Conservation (phyloP, 129 eudicot species). For the Erigeron canadensis region DNA sequence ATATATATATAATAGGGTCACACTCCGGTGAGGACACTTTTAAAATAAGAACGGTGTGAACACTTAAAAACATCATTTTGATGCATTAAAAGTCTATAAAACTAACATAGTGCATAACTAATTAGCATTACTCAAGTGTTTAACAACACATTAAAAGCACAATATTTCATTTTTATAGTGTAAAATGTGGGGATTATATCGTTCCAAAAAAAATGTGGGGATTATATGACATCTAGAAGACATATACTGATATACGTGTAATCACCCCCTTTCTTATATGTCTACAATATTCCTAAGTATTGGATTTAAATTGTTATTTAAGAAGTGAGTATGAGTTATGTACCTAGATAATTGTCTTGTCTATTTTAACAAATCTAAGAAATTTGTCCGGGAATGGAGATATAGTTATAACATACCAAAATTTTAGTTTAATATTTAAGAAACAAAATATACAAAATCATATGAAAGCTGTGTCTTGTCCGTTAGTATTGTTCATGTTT, state of each 20-base stretch:
- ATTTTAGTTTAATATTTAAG: conserved; percentile 2
- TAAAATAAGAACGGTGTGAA: too few relatives aligned
- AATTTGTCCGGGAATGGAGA: background rate
- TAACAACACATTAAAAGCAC: too few relatives aligned
- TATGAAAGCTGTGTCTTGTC: background rate
- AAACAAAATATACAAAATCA: background rate
- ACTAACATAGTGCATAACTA: too few relatives aligned
- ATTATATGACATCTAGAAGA: conserved; percentile 22
- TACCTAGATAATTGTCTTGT: conserved; percentile 14
- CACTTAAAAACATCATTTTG: too few relatives aligned
- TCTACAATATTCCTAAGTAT: conserved; percentile 12
- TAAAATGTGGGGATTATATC: too few relatives aligned
- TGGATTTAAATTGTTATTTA: background rate
- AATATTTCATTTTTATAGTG: background rate
- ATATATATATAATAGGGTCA: too few relatives aligned
- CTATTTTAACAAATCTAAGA: background rate
- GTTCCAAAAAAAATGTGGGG: background rate
- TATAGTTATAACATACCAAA: background rate
- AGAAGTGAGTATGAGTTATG: background rate
- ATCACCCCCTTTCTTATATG: conserved; percentile 2
- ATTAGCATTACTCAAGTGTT: too few relatives aligned
- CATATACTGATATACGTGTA: conserved; percentile 30
- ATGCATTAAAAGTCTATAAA: too few relatives aligned
- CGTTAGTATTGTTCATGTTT: background rate
- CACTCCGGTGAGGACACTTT: too few relatives aligned